Conservation (phyloP, 2,329 filamentous ascomycete genomes). For the Penicillium sclerotigenum region DNA sequence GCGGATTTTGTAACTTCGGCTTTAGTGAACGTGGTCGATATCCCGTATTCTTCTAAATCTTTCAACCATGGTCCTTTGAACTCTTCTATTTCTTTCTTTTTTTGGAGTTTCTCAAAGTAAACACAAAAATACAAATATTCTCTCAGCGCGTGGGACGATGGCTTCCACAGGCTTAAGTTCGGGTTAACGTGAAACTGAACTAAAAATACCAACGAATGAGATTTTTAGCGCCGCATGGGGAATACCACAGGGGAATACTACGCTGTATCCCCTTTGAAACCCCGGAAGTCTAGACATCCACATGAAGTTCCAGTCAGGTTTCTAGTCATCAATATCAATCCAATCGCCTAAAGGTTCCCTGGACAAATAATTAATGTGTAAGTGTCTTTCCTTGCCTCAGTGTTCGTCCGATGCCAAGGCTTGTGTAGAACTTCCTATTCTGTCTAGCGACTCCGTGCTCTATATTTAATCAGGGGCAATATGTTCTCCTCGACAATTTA, state of each 20-base stretch:
- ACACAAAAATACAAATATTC: neutral
- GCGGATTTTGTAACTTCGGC: neutral
- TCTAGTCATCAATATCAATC: neutral
- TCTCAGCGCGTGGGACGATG: neutral
- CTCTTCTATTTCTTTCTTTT: no score
- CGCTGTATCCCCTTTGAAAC: neutral
- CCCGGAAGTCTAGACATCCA: neutral
- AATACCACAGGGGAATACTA: slow-evolving; percentile 1
- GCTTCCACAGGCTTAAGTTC: neutral
- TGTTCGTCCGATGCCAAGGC: neutral
- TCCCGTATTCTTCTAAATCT: neutral
- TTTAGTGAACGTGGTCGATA: neutral
- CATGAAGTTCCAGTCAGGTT: neutral
- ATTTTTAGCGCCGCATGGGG: neutral
- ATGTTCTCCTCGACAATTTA: neutral
- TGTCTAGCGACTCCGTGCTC: neutral
- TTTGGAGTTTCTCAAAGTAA: neutral
- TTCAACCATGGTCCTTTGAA: neutral
- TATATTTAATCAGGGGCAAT: neutral
- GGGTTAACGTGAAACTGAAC: neutral
- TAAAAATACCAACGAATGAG: slow-evolving; percentile 6
- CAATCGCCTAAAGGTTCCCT: no score
- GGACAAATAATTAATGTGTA: no score
- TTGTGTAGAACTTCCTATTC: neutral
- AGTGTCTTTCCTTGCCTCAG: neutral